These are phyloP conservation scores for Phlebopus sp. DNA, from an alignment of 1,284 basidiomycete genomes.

Conservation along the genomic window DNA sequence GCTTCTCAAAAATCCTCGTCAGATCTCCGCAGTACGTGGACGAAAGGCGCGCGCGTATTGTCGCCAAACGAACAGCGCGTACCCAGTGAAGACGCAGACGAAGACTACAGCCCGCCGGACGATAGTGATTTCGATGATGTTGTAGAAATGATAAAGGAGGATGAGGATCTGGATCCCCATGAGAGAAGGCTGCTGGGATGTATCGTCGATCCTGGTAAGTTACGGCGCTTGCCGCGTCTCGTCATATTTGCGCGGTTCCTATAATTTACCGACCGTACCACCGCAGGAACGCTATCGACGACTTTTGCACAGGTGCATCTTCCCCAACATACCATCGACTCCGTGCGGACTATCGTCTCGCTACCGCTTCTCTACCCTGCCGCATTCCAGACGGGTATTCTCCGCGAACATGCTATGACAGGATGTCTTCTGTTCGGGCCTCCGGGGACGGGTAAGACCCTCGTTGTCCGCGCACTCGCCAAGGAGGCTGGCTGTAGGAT, in stretches of 20 bases:
- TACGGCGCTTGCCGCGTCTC: slow-evolving; percentile 12
- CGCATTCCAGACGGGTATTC: slow-evolving; percentile 87
- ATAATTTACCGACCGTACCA: slow-evolving; percentile 6
- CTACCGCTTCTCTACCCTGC: slow-evolving; percentile 87
- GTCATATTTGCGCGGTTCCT: background rate
- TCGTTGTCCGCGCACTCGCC: slow-evolving; percentile 87
- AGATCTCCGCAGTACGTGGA: slow-evolving; percentile 57
- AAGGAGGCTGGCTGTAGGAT: slow-evolving; percentile 89
- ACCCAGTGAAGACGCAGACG: slow-evolving; percentile 36
- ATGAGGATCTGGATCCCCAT: slow-evolving; percentile 70
- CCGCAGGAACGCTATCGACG: slow-evolving; percentile 68
- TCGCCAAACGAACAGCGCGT: slow-evolving; percentile 36
- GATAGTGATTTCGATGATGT: slow-evolving; percentile 54
- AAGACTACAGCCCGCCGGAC: slow-evolving; percentile 36
- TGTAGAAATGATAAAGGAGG: slow-evolving; percentile 71
- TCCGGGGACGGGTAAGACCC: slow-evolving; percentile 89
- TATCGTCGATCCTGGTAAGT: slow-evolving; percentile 77
- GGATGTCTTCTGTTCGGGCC: slow-evolving; percentile 90
- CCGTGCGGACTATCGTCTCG: slow-evolving; percentile 87
- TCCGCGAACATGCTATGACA: slow-evolving; percentile 87
- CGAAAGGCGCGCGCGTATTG: slow-evolving; percentile 51
- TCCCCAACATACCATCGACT: slow-evolving; percentile 81
- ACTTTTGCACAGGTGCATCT: slow-evolving; percentile 87
- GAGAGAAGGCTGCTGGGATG: slow-evolving; percentile 77
- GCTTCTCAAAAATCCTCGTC: slow-evolving; percentile 46